A percentile compares a stretch with the other conserved stretches of the same genome.
phyloP scores from a whole-genome alignment of 2,329 filamentous ascomycete genomes.

The Stemphylium vesicarium region DNA sequence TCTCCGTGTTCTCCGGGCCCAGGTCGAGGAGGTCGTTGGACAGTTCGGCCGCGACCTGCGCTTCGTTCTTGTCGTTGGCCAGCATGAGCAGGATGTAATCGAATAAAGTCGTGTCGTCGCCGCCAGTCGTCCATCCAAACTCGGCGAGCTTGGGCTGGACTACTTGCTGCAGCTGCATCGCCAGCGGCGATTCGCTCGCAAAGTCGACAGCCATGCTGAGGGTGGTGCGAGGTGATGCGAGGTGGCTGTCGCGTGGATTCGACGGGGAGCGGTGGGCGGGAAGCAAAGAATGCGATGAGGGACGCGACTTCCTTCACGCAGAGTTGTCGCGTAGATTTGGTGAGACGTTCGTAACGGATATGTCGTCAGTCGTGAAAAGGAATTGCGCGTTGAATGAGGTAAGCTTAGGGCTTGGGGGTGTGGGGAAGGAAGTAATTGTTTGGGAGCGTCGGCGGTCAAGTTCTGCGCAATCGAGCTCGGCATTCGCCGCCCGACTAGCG shows the following conservation, averaged over 20 bases:
- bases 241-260: constrained; percentile 21
- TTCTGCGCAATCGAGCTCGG: constrained; percentile 20
- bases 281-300: constrained; percentile 30
- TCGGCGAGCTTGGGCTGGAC: constrained; percentile 93
- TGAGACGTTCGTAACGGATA: constrained; percentile 16
- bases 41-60: constrained; percentile 86
- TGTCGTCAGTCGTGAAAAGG: constrained; percentile 18
- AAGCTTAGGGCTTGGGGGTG: constrained; percentile 13
- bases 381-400: constrained; percentile 9
- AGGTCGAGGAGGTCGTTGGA: constrained; percentile 85
- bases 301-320: constrained; percentile 29
- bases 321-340: constrained; percentile 19
- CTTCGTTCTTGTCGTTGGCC: constrained; percentile 89
- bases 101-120: constrained; percentile 80
- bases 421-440: constrained; percentile 14
- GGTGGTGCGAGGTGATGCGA: constrained; percentile 14
- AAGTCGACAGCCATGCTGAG: constrained; percentile 76
- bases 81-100: constrained; percentile 99
- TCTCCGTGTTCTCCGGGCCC: constrained; percentile 80
- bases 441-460: constrained; percentile 18
- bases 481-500: constrained; percentile 17
- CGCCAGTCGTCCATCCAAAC: constrained; percentile 86
- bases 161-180: constrained; percentile 78
- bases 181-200: constrained; percentile 78
- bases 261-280: constrained; percentile 17